Evolutionary conservation across 768 basidiomycete genomes (phyloP).

Genomic region (Wakefieldia striispora): DNA sequence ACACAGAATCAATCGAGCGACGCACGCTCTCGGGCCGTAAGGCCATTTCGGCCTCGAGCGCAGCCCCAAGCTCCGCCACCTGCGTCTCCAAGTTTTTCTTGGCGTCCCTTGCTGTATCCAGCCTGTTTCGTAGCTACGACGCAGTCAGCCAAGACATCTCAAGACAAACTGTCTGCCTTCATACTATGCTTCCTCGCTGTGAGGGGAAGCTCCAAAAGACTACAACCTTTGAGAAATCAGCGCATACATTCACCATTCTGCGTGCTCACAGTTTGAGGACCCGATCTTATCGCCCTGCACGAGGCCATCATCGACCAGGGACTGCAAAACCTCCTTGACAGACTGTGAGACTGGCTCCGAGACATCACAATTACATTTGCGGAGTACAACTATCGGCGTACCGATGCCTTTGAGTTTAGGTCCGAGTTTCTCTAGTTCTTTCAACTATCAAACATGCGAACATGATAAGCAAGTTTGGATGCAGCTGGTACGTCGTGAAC

Average conservation of each 20-base stretch:
- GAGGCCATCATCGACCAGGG: conserved; percentile 81
- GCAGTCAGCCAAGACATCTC: neutral
- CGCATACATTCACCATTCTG: conserved; percentile 21
- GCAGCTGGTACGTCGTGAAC: neutral
- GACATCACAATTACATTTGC: neutral
- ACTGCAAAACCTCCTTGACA: conserved; percentile 89
- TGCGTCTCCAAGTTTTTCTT: conserved; percentile 43
- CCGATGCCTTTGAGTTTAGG: conserved; percentile 92
- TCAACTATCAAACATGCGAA: conserved; percentile 48
- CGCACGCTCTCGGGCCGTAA: conserved; percentile 59
- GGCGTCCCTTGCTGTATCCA: conserved; percentile 49
- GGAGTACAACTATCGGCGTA: conserved; percentile 29
- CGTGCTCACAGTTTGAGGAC: conserved; percentile 80
- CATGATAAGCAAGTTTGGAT: neutral
- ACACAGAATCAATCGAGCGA: neutral
- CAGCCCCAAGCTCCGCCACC: conserved; percentile 45
- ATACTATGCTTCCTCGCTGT: conserved; percentile 75
- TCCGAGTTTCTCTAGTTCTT: conserved; percentile 88
- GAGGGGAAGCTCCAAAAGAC: conserved; percentile 98
- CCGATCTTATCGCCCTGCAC: conserved; percentile 92
- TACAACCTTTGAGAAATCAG: conserved; percentile 28
- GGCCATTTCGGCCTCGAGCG: conserved; percentile 50
- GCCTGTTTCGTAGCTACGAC: conserved; percentile 55
- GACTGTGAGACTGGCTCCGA: conserved; percentile 69
- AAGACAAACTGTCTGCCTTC: neutral